Evolutionary conservation across 1,284 basidiomycete species (phyloP), one percentile per base, ranked within the genome.

Genomic region (Vanrija sp.): DNA sequence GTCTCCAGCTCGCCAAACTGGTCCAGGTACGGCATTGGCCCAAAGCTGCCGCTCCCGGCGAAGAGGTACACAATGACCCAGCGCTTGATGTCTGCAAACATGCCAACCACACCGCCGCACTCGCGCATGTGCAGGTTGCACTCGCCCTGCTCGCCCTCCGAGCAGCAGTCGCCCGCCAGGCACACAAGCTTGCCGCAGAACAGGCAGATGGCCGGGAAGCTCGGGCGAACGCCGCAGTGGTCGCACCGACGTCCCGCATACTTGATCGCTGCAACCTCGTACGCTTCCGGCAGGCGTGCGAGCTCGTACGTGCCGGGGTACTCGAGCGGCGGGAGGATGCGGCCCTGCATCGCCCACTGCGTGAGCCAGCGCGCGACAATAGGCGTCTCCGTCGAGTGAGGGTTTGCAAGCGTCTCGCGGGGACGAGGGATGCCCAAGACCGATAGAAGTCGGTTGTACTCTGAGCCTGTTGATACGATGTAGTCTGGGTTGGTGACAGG

Each of bases 111-210:
- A 3, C 92, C 93, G 8, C 90, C 91, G 65, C 95, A 96, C 89
- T 90, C 87, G 81, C 91, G 82, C 63, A 88, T 89, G 74, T 98
- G 96, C 79, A 90, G 85, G 74, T 98, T 98, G 76, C 95, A 98
- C 73, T 99, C 96, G 38, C 85, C 78, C 80, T 89, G 75, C 56
- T 84, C 75, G 62, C 82, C 77, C 65, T 93, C 89, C 64, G 83
- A 82, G 74, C 95, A 99, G 70, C 95, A 99, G 66, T 94, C 88
- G 62, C 89, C 90, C 70, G 94, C 90, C 78, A 94, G 84, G 71
- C 96, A 98, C 8, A 91, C 86, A 16, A 88, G 84, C 44, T 85
- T 81, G 1, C 95, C 95, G 66, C 96, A 99, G 49, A 94, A 81
- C 57, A 98, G 76, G 73, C 95, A 99, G 4, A 99, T 84, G 0